Conservation (phyloP, 1,139 yeast species). For the Candida freyschussii region DNA sequence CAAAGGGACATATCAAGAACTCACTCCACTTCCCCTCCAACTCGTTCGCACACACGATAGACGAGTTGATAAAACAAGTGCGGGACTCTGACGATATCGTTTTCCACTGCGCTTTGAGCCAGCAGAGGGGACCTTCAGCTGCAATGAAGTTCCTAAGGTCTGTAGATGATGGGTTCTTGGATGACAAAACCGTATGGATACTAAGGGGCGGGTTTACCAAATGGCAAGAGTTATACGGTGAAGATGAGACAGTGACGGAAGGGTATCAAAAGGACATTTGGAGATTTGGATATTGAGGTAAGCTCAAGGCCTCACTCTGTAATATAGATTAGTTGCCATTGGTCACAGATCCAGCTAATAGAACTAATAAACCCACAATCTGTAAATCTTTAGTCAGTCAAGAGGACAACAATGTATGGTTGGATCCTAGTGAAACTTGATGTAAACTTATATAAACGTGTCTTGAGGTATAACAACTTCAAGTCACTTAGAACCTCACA, state of each 20-base stretch:
- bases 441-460: no score
- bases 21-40: conserved; percentile 60
- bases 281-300: conserved; percentile 31
- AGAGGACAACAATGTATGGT: no score
- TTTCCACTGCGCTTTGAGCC: conserved; percentile 87
- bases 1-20: conserved; percentile 62
- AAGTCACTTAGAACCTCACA: no score
- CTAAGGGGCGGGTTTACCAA: conserved; percentile 77
- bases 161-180: conserved; percentile 37
- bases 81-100: conserved; percentile 50
- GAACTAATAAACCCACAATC: no score
- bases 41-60: conserved; percentile 39
- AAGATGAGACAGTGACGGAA: conserved; percentile 62
- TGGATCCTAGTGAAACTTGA: no score
- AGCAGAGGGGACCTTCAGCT: conserved; percentile 85
- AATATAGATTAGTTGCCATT: no score
- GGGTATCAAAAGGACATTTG: conserved; percentile 56
- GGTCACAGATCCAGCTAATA: no score
- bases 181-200: conserved; percentile 56
- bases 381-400: no score
- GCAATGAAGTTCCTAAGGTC: conserved; percentile 63
- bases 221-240: conserved; percentile 78
- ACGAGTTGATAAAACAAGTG: conserved; percentile 39
- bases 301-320: no score
- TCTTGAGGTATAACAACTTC: no score